Conservation (phyloP, 2,329 filamentous ascomycete species). For the Arthrobotrys entomopaga region DNA sequence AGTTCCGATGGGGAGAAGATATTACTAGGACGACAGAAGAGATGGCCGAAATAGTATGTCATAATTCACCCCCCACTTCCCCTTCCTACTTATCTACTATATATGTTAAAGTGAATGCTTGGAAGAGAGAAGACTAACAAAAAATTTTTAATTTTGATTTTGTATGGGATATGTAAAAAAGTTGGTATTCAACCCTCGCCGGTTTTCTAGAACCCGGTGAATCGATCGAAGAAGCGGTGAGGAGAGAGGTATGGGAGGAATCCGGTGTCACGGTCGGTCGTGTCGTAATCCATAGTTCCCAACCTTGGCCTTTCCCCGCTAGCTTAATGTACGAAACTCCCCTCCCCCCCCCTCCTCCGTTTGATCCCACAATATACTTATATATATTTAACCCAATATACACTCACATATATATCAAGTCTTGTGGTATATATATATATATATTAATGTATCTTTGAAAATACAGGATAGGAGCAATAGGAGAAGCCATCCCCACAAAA, state of each 20-base stretch:
- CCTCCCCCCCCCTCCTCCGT: slow-evolving; percentile 59
- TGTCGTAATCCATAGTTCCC: slow-evolving; percentile 82
- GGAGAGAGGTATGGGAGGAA: slow-evolving; percentile 87
- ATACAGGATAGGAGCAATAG: slow-evolving; percentile 76
- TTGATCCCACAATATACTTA: not conserved
- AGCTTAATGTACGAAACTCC: slow-evolving; percentile 72
- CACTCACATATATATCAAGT: no score
- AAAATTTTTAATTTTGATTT: no score
- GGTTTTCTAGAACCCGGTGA: slow-evolving; percentile 84
- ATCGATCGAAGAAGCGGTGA: slow-evolving; percentile 83
- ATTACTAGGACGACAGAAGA: slow-evolving; percentile 83
- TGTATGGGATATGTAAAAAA: no score
- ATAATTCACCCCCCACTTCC: not conserved
- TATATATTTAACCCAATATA: not conserved
- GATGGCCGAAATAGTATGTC: slow-evolving; percentile 71
- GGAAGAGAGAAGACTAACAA: not conserved
- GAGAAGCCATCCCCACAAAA: slow-evolving; percentile 80
- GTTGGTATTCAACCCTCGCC: slow-evolving; percentile 90
- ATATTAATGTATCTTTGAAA: no score
- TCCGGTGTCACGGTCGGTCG: slow-evolving; percentile 79
- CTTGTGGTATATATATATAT: no score
- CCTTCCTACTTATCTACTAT: slow-evolving; percentile 1
- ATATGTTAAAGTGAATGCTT: not conserved
- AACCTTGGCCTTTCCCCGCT: slow-evolving; percentile 87
- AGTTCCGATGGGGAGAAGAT: slow-evolving; percentile 80